Base-by-base conservation (phyloP, 768 basidiomycete genomes). In the Fomitopsis serialis region DNA sequence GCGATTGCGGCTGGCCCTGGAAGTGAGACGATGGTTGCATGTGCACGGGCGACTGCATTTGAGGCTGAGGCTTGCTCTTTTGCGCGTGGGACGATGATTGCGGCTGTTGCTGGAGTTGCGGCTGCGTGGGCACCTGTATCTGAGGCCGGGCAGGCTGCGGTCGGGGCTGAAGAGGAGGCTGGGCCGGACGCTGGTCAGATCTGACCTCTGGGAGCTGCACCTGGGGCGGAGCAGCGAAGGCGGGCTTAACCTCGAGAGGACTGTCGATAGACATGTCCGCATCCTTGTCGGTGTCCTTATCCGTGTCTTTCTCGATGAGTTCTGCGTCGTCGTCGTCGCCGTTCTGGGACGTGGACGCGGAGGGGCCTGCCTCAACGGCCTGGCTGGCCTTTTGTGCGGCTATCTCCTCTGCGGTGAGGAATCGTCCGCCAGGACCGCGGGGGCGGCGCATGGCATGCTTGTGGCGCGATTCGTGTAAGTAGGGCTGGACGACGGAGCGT, bases 381-480 rank as follows among this genome's bases (percentile, higher is more conserved):
- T 72, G 68, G 3, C 69, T 58, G 12, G 74, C 71, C 59, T 87
- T 87, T 65, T 90, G 87, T 0, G 89, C 87, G 0, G 90, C 89
- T 45, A 95, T 94, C 70, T 98, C 95, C 19, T 94, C 92, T 48
- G 94, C 92, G 8, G 95, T 98, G 63, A 98, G 84, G 74, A 99
- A 99, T 42, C 97, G 85, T 22, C 97, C 97, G 11, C 97, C 97
- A 22, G 97, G 96, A 4, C 97, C 97, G 52, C 97, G 81, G 15
- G 97, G 97, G 19, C 97, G 84, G 43, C 94, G 86, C 88, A 98
- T 95, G 29, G 97, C 97, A 72, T 99, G 97, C 60, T 92, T 91
- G 74, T 99, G 97, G 43, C 97, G 85, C 8, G 92, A 96, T 67
- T 99, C 97, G 59, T 99, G 97, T 27, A 98, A 85, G 72, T 98